These are phyloP conservation scores for Zygosaccharomyces pseudobailii DNA, from an alignment of 1,139 yeast genomes.

Conservation along the genomic window DNA sequence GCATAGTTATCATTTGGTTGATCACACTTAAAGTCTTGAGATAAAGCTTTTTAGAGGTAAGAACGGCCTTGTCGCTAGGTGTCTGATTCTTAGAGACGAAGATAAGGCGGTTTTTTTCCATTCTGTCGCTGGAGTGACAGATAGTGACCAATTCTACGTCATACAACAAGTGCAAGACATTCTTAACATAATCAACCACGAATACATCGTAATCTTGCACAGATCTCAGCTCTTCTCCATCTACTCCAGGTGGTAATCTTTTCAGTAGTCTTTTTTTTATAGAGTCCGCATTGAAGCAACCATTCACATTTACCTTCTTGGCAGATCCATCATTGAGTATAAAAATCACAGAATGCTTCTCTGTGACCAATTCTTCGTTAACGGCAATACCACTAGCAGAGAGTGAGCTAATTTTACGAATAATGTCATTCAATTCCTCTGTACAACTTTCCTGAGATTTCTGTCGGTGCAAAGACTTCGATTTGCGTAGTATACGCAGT, in stretches of 20 bases:
- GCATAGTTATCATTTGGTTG: conserved; percentile 12
- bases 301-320: conserved; percentile 67
- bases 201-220: conserved; percentile 50
- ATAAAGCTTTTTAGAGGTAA: conserved; percentile 49
- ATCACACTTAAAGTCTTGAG: conserved; percentile 24
- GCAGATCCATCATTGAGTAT: conserved; percentile 75
- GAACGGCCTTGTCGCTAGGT: conserved; percentile 67
- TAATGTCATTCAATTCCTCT: conserved; percentile 35
- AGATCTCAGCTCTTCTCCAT: conserved; percentile 34
- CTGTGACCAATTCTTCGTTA: conserved; percentile 33
- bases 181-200: conserved; percentile 42
- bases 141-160: conserved; percentile 81
- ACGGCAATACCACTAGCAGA: conserved; percentile 16
- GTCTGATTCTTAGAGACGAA: conserved; percentile 58
- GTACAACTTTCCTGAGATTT: conserved; percentile 33
- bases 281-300: conserved; percentile 76
- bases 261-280: conserved; percentile 68
- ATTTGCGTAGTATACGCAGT: conserved; percentile 46
- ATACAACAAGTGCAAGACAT: conserved; percentile 49
- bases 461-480: conserved; percentile 17
- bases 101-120: conserved; percentile 69
- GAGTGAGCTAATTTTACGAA: conserved; percentile 23
- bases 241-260: conserved; percentile 43
- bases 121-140: conserved; percentile 68
- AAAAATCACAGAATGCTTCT: conserved; percentile 53